Evolutionary conservation across 495 filamentous ascomycete genomes (phyloP).

Genomic region (Tuber brumale): DNA sequence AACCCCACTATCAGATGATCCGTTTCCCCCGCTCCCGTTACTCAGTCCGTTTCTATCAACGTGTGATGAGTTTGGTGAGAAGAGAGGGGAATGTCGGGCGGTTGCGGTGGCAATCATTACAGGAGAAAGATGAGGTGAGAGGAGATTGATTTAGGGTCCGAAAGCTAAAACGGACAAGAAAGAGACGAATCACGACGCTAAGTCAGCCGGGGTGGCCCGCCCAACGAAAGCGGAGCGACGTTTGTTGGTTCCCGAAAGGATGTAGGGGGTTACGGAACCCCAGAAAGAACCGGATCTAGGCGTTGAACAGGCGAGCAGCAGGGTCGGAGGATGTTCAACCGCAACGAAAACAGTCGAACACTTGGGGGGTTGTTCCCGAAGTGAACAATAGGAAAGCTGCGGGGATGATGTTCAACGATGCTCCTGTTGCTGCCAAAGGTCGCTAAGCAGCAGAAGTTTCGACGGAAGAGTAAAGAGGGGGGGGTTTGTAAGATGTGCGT

Average conservation of each 20-base stretch:
- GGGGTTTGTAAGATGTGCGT: slow-evolving; percentile 25
- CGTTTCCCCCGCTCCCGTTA: slow-evolving; percentile 30
- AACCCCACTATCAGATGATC: slow-evolving; percentile 30
- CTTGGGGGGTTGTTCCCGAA: background rate
- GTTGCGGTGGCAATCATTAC: slow-evolving; percentile 41
- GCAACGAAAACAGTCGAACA: background rate
- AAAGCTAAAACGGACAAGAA: slow-evolving; percentile 6
- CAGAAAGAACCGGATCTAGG: background rate
- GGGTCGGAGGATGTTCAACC: background rate
- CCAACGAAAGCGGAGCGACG: slow-evolving; percentile 25
- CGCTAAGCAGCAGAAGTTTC: background rate
- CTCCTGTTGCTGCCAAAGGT: background rate
- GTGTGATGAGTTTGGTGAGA: slow-evolving; percentile 35
- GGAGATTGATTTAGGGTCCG: background rate
- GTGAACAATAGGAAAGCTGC: slow-evolving; percentile 7
- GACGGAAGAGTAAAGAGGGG: slow-evolving; percentile 36
- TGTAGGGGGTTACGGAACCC: slow-evolving; percentile 18
- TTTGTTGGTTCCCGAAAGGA: slow-evolving; percentile 21
- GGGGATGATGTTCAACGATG: background rate
- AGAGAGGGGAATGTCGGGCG: slow-evolving; percentile 36
- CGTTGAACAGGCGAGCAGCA: background rate
- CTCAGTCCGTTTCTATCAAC: slow-evolving; percentile 37
- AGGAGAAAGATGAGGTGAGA: slow-evolving; percentile 12
- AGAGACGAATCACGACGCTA: slow-evolving; percentile 25
- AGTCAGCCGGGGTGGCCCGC: slow-evolving; percentile 20